Percentiles rank a stretch among this genome's conserved stretches.
Evolutionary conservation across 768 basidiomycete genomes (phyloP).

Genomic region (Tricholoma flavovirens): DNA sequence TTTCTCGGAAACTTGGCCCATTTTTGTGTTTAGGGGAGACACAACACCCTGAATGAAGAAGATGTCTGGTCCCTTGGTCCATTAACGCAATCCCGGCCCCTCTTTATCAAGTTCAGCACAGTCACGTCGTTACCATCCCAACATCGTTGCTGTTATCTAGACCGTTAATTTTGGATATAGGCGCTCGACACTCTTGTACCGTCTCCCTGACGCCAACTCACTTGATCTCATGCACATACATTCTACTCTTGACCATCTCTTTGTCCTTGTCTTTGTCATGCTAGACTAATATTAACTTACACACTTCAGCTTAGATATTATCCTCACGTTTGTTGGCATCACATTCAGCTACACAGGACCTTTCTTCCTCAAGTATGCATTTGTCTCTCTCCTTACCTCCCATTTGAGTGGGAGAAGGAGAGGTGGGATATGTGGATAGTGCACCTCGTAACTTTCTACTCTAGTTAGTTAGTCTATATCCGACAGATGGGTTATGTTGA

Average conservation of each 20-base stretch:
- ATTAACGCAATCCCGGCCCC: conserved; percentile 55
- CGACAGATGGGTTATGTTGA: too few relatives aligned
- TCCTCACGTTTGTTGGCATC: conserved; percentile 63
- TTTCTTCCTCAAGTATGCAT: conserved; percentile 72
- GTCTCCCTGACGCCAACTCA: conserved; percentile 40
- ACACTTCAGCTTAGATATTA: conserved; percentile 49
- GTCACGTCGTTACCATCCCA: too few relatives aligned
- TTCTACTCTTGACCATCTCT: background rate
- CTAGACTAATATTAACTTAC: too few relatives aligned
- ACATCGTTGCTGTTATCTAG: too few relatives aligned
- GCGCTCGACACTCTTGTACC: conserved; percentile 34
- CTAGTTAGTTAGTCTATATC: too few relatives aligned
- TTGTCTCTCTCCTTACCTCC: background rate
- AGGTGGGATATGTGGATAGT: too few relatives aligned
- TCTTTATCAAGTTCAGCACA: conserved; percentile 48
- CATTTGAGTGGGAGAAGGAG: too few relatives aligned
- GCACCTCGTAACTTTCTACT: too few relatives aligned
- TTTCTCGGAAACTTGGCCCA: background rate
- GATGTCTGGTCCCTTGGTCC: conserved; percentile 73
- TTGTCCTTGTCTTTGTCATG: conserved; percentile 11
- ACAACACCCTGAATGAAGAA: conserved; percentile 56
- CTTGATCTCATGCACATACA: conserved; percentile 38
- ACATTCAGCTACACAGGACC: conserved; percentile 75
- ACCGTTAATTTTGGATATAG: conserved; percentile 11
- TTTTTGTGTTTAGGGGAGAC: conserved; percentile 29